Percentiles rank a stretch among this genome's conserved stretches.
These are phyloP conservation scores for Collybia mongolica DNA, from an alignment of 768 basidiomycete species.

Conservation along the genomic window DNA sequence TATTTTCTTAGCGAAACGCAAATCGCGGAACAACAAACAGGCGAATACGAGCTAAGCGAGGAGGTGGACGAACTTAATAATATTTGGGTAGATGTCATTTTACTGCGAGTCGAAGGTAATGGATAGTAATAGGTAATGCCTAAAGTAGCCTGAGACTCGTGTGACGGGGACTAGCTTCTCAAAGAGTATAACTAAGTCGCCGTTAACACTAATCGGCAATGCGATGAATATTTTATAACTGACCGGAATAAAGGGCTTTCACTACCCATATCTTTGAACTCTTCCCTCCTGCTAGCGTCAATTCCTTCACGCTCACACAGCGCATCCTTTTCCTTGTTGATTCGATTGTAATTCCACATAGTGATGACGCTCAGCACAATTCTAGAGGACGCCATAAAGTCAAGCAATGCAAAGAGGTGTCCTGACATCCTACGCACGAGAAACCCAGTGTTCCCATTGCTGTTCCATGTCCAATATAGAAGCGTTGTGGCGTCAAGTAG, in stretches of 20 bases:
- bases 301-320: constrained; percentile 43
- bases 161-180: no score
- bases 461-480: constrained; percentile 36
- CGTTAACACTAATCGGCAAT: not conserved
- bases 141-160: not conserved
- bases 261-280: constrained; percentile 50
- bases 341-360: constrained; percentile 47
- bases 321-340: constrained; percentile 49
- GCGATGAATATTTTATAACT: not conserved
- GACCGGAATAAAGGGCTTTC: constrained; percentile 57
- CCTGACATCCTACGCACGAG: constrained; percentile 25
- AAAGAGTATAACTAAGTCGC: constrained; percentile 1
- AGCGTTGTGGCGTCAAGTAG: constrained; percentile 34
- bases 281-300: constrained; percentile 31
- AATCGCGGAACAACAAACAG: no score
- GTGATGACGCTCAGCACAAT: constrained; percentile 37
- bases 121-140: not conserved
- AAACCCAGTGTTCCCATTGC: constrained; percentile 27
- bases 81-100: no score
- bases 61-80: no score
- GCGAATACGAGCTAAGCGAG: no score
- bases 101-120: not conserved
- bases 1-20: no score
- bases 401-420: not conserved
- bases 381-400: constrained; percentile 9